A percentile compares a stretch with the other conserved stretches of the same genome.
These are phyloP conservation scores for Cyclotella choctawhatcheeana DNA, from an alignment of 108 stramenopile genomes.

Conservation along the genomic window DNA sequence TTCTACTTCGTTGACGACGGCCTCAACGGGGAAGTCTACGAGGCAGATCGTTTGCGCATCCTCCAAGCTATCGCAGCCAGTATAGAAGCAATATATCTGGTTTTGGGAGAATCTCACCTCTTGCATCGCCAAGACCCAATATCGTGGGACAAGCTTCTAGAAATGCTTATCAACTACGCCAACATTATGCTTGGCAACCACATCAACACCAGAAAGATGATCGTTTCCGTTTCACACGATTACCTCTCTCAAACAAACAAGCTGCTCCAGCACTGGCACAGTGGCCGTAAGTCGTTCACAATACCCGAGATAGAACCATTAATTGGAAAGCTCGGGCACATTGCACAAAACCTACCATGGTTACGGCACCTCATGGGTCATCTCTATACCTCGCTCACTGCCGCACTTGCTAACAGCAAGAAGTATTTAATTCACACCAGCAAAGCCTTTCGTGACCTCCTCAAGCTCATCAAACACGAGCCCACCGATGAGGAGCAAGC, in stretches of 20 bases:
- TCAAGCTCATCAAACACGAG: neutral
- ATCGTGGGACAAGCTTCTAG: constrained; percentile 15
- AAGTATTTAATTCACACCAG: neutral
- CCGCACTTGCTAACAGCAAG: neutral
- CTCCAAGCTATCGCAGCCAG: neutral
- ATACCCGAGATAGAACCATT: constrained; percentile 6
- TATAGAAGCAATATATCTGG: constrained; percentile 20
- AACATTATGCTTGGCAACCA: constrained; percentile 2
- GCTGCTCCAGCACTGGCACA: constrained; percentile 4
- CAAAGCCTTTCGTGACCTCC: neutral
- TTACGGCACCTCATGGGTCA: constrained; percentile 14
- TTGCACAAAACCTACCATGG: constrained; percentile 15
- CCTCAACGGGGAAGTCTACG: neutral
- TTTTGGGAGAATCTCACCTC: constrained; percentile 1
- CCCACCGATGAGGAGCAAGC: neutral
- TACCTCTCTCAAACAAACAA: neutral
- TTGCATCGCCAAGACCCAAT: constrained; percentile 5
- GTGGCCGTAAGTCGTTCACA: neutral
- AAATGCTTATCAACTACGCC: neutral
- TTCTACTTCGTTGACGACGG: constrained; percentile 16
- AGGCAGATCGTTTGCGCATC: too few species aligned
- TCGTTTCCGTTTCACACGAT: constrained; percentile 3
- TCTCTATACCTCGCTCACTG: neutral
- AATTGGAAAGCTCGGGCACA: neutral
- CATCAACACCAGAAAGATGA: neutral